These are phyloP conservation scores for Metarhizium brunneum DNA, from an alignment of 2,329 filamentous ascomycete genomes.

Conservation along the genomic window DNA sequence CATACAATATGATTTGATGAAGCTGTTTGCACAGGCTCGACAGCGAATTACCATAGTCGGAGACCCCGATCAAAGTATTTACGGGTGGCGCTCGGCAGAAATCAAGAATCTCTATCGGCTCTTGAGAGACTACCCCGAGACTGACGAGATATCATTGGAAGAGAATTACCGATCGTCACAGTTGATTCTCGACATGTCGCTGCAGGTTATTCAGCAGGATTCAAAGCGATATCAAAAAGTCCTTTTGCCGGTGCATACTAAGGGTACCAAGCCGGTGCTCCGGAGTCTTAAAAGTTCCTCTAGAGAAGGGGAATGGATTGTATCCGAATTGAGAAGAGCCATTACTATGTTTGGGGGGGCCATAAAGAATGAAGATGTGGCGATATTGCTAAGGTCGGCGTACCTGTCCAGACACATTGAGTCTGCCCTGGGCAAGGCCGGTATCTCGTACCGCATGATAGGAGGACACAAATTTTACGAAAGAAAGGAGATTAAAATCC, in stretches of 20 bases:
- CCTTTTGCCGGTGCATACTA: slow-evolving; percentile 69
- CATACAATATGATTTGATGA: slow-evolving; percentile 92
- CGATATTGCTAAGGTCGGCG: slow-evolving; percentile 79
- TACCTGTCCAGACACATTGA: slow-evolving; percentile 80
- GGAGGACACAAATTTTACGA: slow-evolving; percentile 88
- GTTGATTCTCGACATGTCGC: slow-evolving; percentile 69
- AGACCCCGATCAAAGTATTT: slow-evolving; percentile 96
- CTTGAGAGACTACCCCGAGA: slow-evolving; percentile 65
- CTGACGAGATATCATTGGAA: slow-evolving; percentile 75
- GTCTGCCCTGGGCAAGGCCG: slow-evolving; percentile 66
- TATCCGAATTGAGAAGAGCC: slow-evolving; percentile 68
- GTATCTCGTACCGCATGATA: slow-evolving; percentile 87
- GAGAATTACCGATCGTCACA: slow-evolving; percentile 93
- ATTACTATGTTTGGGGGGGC: slow-evolving; percentile 64
- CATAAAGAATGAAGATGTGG: slow-evolving; percentile 67
- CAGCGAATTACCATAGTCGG: slow-evolving; percentile 88
- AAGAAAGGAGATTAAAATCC: slow-evolving; percentile 73
- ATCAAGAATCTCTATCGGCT: slow-evolving; percentile 79
- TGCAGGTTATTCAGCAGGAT: slow-evolving; percentile 88
- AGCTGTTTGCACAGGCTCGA: slow-evolving; percentile 63
- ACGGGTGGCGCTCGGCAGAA: slow-evolving; percentile 89
- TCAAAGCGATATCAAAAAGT: slow-evolving; percentile 68
- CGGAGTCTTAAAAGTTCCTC: slow-evolving; percentile 61
- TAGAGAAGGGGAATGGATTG: slow-evolving; percentile 80
- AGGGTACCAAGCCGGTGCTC: slow-evolving; percentile 72